These are phyloP conservation scores for Hamigera avellanea DNA, from an alignment of 495 filamentous ascomycete species.

Conservation along the genomic window DNA sequence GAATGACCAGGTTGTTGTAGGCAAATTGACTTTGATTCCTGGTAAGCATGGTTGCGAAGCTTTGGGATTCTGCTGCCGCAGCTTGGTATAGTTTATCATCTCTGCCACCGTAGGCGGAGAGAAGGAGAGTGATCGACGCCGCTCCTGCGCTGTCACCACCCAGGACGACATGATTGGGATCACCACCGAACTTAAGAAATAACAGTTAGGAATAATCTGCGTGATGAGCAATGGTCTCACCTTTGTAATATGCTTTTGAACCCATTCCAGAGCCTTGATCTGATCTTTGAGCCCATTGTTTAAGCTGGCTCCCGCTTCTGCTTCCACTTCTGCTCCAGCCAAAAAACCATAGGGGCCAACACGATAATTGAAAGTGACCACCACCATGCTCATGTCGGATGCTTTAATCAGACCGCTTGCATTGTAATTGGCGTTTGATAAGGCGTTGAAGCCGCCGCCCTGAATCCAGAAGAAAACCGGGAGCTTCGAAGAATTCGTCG, in stretches of 20 bases:
- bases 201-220: too few relatives aligned
- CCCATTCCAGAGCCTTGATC: conserved; percentile 54
- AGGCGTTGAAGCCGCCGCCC: conserved; percentile 59
- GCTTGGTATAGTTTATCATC: conserved; percentile 49
- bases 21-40: conserved; percentile 50
- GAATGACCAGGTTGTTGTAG: conserved; percentile 48
- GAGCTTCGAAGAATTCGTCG: conserved; percentile 23
- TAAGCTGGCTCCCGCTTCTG: conserved; percentile 36
- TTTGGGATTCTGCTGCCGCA: conserved; percentile 53
- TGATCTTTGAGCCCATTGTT: conserved; percentile 70
- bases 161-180: conserved; percentile 59
- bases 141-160: conserved; percentile 65
- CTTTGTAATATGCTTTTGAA: conserved; percentile 48
- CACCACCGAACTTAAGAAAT: conserved; percentile 50
- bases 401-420: conserved; percentile 48
- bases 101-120: conserved; percentile 49
- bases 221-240: conserved; percentile 12
- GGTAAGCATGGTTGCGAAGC: conserved; percentile 49
- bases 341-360: conserved; percentile 68
- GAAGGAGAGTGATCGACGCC: conserved; percentile 52
- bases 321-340: conserved; percentile 45
- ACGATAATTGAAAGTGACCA: conserved; percentile 71
- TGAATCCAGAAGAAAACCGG: conserved; percentile 68
- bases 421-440: conserved; percentile 57
- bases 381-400: conserved; percentile 46